Evolutionary conservation across 225 moss, liverwort and hornwort genomes (phyloP).

Genomic region (Pseudoscleropodium purum): DNA sequence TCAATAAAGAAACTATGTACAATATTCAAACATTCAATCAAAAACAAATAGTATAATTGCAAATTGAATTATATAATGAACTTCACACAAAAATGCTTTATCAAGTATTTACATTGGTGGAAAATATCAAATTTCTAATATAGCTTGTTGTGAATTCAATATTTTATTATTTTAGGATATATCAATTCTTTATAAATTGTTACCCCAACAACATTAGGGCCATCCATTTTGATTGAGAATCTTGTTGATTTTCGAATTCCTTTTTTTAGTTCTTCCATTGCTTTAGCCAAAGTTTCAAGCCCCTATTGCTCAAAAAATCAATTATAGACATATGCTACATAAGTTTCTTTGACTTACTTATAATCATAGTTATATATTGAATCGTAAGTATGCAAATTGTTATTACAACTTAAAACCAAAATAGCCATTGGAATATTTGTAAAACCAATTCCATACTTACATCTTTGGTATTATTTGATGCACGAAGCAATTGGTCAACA

Average conservation of each 20-base stretch:
- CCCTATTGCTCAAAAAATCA: background rate
- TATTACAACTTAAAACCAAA: background rate
- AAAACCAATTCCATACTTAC: background rate
- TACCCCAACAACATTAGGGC: background rate
- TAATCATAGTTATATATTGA: background rate
- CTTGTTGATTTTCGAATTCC: conserved; percentile 2
- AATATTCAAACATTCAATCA: background rate
- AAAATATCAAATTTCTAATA: background rate
- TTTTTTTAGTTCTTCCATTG: conserved; percentile 36
- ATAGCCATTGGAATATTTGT: background rate
- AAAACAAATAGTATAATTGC: background rate
- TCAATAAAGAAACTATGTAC: background rate
- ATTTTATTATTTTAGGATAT: too few species aligned
- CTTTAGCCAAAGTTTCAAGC: conserved; percentile 18
- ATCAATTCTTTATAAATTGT: background rate
- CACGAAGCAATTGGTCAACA: conserved; percentile 39
- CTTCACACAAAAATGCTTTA: background rate
- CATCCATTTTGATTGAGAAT: conserved; percentile 11
- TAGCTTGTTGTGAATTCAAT: too few species aligned
- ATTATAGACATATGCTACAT: background rate
- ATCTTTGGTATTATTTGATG: conserved; percentile 30
- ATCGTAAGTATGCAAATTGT: background rate
- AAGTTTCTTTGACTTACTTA: background rate
- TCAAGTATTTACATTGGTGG: background rate
- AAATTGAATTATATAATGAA: too few species aligned